Evolutionary conservation across 2,329 filamentous ascomycete genomes (phyloP).

Genomic region (Ophiostoma quercus): DNA sequence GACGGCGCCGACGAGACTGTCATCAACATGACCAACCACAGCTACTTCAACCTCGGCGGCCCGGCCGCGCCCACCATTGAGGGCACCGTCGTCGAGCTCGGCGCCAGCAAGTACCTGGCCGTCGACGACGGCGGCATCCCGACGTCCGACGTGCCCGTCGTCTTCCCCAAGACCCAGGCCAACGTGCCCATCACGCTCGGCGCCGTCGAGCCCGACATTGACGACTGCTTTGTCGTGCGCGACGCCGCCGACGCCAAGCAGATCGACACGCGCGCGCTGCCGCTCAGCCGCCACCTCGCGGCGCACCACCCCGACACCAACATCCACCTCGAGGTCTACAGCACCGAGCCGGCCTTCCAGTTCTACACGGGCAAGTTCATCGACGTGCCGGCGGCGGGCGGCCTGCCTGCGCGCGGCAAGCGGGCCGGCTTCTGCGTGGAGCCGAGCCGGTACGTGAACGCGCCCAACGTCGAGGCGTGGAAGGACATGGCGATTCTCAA

Average conservation of each 20-base stretch:
- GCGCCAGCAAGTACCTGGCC: slow-evolving; percentile 61
- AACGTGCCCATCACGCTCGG: slow-evolving; percentile 67
- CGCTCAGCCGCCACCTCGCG: slow-evolving; percentile 62
- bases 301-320: slow-evolving; percentile 69
- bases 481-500: slow-evolving; percentile 71
- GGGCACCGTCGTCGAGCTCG: slow-evolving; percentile 62
- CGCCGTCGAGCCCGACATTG: slow-evolving; percentile 66
- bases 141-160: slow-evolving; percentile 52
- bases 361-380: slow-evolving; percentile 91
- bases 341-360: slow-evolving; percentile 93
- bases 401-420: slow-evolving; percentile 56
- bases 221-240: slow-evolving; percentile 78
- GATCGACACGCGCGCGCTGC: slow-evolving; percentile 58
- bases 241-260: slow-evolving; percentile 46
- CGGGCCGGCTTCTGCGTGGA: slow-evolving; percentile 86
- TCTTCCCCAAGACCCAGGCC: slow-evolving; percentile 59
- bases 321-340: slow-evolving; percentile 78
- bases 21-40: slow-evolving; percentile 88
- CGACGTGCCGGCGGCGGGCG: slow-evolving; percentile 61
- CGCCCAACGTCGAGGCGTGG: slow-evolving; percentile 76
- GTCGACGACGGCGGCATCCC: slow-evolving; percentile 72
- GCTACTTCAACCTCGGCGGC: slow-evolving; percentile 59
- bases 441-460: slow-evolving; percentile 86
- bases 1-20: slow-evolving; percentile 80
- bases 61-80: slow-evolving; percentile 43